These are phyloP conservation scores for Fusarium zealandicum DNA, from an alignment of 2,329 filamentous ascomycete genomes.

Conservation along the genomic window DNA sequence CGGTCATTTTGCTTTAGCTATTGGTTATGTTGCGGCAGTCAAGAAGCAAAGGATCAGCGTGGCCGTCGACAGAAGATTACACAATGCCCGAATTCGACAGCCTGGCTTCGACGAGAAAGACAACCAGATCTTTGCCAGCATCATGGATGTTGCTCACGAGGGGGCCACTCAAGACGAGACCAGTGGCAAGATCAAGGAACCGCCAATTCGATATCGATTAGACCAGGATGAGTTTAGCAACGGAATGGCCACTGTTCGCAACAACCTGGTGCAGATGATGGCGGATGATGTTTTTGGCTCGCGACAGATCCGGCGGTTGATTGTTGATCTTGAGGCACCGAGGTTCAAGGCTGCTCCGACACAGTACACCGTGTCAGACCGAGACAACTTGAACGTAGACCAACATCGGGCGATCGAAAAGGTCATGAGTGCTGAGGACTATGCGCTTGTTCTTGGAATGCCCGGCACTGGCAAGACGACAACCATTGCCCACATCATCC, in stretches of 20 bases:
- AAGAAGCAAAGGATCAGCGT: constrained; percentile 80
- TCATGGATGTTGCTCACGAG: constrained; percentile 80
- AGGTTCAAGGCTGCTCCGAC: constrained; percentile 73
- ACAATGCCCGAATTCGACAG: constrained; percentile 81
- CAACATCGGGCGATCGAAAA: constrained; percentile 88
- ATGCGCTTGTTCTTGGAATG: constrained; percentile 97
- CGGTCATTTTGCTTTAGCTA: constrained; percentile 92
- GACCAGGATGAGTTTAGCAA: constrained; percentile 99
- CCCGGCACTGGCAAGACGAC: constrained; percentile 98
- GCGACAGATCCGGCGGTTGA: constrained; percentile 75
- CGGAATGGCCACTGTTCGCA: constrained; percentile 92
- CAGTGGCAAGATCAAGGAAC: constrained; percentile 58
- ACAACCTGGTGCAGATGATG: constrained; percentile 95
- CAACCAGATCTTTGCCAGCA: constrained; percentile 88
- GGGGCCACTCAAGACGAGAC: constrained; percentile 60
- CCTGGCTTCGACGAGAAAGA: constrained; percentile 75
- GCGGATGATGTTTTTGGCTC: constrained; percentile 75
- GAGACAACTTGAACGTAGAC: constrained; percentile 80
- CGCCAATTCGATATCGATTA: constrained; percentile 76
- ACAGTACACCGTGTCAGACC: constrained; percentile 67
- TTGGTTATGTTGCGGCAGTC: constrained; percentile 86
- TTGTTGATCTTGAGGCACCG: constrained; percentile 79
- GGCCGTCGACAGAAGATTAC: constrained; percentile 86
- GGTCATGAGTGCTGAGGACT: constrained; percentile 94
- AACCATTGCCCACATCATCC: constrained; percentile 96